Conservation (phyloP, 495 filamentous ascomycete species). For the Hypoxylon subgilvum region DNA sequence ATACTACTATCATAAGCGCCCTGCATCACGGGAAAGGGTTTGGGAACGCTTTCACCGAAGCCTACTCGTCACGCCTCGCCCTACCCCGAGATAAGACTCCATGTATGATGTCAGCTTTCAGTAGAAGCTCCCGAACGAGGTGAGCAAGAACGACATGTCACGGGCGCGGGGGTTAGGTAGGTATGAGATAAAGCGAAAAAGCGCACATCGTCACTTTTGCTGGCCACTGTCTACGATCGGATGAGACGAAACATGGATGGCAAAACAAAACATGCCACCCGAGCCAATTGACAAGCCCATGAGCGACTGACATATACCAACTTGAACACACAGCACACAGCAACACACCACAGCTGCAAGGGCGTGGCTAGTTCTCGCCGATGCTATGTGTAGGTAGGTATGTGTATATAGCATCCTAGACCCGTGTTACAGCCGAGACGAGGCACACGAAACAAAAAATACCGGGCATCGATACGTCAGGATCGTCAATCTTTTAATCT, state of each 20-base stretch:
- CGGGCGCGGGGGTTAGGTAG: no score
- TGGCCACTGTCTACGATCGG: not conserved
- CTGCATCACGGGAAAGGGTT: not conserved
- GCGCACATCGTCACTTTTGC: not conserved
- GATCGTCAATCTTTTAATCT: constrained; percentile 28
- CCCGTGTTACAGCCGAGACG: constrained; percentile 17
- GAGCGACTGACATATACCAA: constrained; percentile 9
- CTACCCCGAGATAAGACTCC: not conserved
- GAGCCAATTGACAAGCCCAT: constrained; percentile 6
- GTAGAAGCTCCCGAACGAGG: not conserved
- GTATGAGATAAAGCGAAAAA: not conserved
- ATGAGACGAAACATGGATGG: constrained; percentile 1
- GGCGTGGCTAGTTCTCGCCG: constrained; percentile 6
- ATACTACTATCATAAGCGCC: constrained; percentile 8
- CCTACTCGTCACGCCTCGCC: not conserved
- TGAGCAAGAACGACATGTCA: not conserved
- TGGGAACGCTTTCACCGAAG: constrained; percentile 20
- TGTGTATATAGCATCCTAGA: not conserved
- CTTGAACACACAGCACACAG: constrained; percentile 7
- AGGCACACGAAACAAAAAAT: constrained; percentile 35
- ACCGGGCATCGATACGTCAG: constrained; percentile 26
- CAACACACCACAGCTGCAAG: no score
- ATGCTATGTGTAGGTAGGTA: constrained; percentile 12
- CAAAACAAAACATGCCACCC: constrained; percentile 2
- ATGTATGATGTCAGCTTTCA: constrained; percentile 15